phyloP scores from a whole-genome alignment of 2,329 filamentous ascomycete genomes.

The Zymoseptoria crescenta region DNA sequence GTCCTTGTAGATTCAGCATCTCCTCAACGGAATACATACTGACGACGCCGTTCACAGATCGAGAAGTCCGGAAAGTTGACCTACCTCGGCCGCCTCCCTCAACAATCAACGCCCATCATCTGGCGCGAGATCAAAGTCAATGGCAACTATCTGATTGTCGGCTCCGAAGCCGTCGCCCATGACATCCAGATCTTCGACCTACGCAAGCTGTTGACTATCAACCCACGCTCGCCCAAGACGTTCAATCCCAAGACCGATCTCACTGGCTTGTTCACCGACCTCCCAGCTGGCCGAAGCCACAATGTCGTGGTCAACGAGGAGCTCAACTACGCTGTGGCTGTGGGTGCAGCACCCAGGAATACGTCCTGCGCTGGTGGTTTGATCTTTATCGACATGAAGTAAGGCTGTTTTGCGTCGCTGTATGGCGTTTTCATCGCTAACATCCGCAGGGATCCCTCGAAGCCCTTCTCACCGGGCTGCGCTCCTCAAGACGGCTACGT shows the following conservation, averaged over 20 bases:
- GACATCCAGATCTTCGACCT: conserved; percentile 57
- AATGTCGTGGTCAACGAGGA: conserved; percentile 49
- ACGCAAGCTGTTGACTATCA: conserved; percentile 46
- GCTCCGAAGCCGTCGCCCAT: conserved; percentile 42
- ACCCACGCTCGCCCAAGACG: conserved; percentile 35
- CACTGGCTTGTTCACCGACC: conserved; percentile 10
- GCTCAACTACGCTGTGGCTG: conserved; percentile 41
- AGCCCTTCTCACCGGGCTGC: conserved; percentile 45
- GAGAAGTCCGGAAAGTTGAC: conserved; percentile 42
- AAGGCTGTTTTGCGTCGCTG: too few relatives aligned
- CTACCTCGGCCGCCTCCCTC: conserved; percentile 48
- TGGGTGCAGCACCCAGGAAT: conserved; percentile 34
- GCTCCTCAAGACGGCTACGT: conserved; percentile 47
- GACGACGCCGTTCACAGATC: not conserved
- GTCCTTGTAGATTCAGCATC: not conserved
- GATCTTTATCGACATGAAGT: conserved; percentile 49
- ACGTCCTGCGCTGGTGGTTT: conserved; percentile 41
- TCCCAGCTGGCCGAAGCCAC: conserved; percentile 32
- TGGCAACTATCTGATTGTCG: conserved; percentile 38
- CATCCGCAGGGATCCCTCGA: too few relatives aligned
- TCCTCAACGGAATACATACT: not conserved
- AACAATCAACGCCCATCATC: conserved; percentile 39
- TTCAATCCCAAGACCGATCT: conserved; percentile 33
- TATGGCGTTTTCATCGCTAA: too few relatives aligned
- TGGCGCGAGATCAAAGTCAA: conserved; percentile 48